Base-by-base conservation (phyloP, 805 yeast species). In the Metschnikowia santaceciliae region DNA sequence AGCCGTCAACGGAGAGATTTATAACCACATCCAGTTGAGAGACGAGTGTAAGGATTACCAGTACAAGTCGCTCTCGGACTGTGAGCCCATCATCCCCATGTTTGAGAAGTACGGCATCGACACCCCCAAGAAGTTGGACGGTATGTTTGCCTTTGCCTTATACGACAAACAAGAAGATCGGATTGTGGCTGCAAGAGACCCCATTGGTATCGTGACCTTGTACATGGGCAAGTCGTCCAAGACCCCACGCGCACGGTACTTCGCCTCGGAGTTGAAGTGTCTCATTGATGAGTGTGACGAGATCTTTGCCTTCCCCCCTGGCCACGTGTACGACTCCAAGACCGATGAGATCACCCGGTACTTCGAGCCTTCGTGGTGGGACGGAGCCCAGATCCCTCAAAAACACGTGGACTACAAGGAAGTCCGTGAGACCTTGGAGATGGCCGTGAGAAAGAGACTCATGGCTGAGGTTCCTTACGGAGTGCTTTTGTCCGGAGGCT, bases 381-480 rank as follows among this genome's bases (percentile, higher is more conserved):
- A 91, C 66, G 96, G 79, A 59, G 55, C 75, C 48, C 78, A 78
- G 67, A 79, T 88, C 56, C 96, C 99, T 60, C 69, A 85, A 39
- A 79, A 80, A 53, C 89, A 84, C 41, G 88, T 86, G 42, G 96
- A 92, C 68, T 82, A 77, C 67, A 81, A 68, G 63, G 61, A 73
- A 53, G 80, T 94, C 54, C 85, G 97, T 71, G 86, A 84, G 63
- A 70, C 88, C 46, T 80, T 94, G 68, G 99, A 94, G 72, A 75
- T 86, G 74, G 90, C 99, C 45, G 99, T 94, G 50, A 87, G 99
- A 79, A 94, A 94, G 88, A 87, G 99, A 80, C 81, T 94, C 65
- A 94, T 94, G 99, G 94, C 98, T 50, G 99, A 94, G 78, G 99
- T 94, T 55, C 98, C 99, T 50, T 94, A 89, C 71, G 99, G 99